Conservation (phyloP, 2,329 filamentous ascomycete species). For the Ophiocordyceps polyrhachis-furcata region DNA sequence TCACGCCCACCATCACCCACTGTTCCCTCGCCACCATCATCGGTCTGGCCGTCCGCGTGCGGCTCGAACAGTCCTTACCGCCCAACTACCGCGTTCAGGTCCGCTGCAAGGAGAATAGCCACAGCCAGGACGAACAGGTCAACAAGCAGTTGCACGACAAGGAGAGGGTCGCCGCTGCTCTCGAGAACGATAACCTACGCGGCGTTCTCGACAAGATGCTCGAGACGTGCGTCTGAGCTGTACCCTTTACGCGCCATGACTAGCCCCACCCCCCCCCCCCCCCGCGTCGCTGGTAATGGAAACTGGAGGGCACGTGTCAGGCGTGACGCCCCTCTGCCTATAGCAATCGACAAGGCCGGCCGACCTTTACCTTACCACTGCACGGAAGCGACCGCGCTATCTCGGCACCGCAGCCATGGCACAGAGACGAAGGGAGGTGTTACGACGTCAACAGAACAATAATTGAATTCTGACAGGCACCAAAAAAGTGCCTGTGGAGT, state of each 20-base stretch:
- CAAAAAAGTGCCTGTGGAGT: not conserved
- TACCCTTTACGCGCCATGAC: not conserved
- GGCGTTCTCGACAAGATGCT: slow-evolving; percentile 87
- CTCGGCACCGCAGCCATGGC: not conserved
- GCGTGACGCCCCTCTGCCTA: not conserved
- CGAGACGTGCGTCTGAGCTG: slow-evolving; percentile 48
- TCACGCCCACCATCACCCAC: slow-evolving; percentile 93
- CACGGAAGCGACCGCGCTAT: not conserved
- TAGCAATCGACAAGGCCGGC: not conserved
- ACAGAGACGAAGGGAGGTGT: not conserved
- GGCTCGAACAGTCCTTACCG: slow-evolving; percentile 77
- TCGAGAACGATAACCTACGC: slow-evolving; percentile 85
- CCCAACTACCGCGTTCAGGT: slow-evolving; percentile 87
- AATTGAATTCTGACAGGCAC: not conserved
- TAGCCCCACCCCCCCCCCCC: too few species aligned
- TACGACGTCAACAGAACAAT: too few species aligned
- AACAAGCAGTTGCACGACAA: slow-evolving; percentile 96
- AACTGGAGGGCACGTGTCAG: not conserved
- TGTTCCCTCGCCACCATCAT: slow-evolving; percentile 95
- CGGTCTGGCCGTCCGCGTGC: slow-evolving; percentile 76
- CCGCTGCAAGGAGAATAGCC: slow-evolving; percentile 87
- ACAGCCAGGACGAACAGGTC: slow-evolving; percentile 83
- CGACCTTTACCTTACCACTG: not conserved
- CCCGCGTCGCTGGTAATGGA: too few species aligned
- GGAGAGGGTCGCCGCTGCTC: slow-evolving; percentile 81